Conservation (phyloP, 2,329 filamentous ascomycete species). For the Cylindrodendrum hubeiense region DNA sequence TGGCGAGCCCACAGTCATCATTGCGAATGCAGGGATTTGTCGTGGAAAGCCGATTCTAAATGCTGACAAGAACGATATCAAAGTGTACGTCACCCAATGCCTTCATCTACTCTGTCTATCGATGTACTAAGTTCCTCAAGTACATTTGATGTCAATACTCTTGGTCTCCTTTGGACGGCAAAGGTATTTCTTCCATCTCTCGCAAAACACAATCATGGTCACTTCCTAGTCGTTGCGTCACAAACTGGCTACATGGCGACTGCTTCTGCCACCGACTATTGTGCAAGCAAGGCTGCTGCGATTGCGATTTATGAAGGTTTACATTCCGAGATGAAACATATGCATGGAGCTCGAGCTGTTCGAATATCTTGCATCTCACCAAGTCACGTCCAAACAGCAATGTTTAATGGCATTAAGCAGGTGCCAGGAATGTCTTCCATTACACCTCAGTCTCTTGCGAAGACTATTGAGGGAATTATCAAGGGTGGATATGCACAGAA, state of each 20-base stretch:
- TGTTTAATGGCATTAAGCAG: no score
- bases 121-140: no score
- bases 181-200: slow-evolving; percentile 69
- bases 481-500: no score
- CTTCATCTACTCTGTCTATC: background rate
- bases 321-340: slow-evolving; percentile 60
- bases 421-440: no score
- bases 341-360: slow-evolving; percentile 67
- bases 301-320: slow-evolving; percentile 71
- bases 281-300: slow-evolving; percentile 68
- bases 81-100: slow-evolving; percentile 24
- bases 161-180: slow-evolving; percentile 68
- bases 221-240: slow-evolving; percentile 68
- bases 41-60: slow-evolving; percentile 65
- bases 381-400: slow-evolving; percentile 57
- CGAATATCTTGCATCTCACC: slow-evolving; percentile 46
- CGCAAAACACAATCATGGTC: slow-evolving; percentile 67
- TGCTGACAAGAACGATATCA: slow-evolving; percentile 58
- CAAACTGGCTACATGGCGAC: slow-evolving; percentile 66
- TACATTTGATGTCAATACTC: slow-evolving; percentile 67
- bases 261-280: slow-evolving; percentile 71
- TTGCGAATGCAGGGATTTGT: slow-evolving; percentile 69
- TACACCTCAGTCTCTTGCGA: no score
- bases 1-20: slow-evolving; percentile 63
- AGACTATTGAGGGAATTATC: no score